These are phyloP conservation scores for Nothophoma quercina DNA, from an alignment of 2,329 filamentous ascomycete species.

Conservation along the genomic window DNA sequence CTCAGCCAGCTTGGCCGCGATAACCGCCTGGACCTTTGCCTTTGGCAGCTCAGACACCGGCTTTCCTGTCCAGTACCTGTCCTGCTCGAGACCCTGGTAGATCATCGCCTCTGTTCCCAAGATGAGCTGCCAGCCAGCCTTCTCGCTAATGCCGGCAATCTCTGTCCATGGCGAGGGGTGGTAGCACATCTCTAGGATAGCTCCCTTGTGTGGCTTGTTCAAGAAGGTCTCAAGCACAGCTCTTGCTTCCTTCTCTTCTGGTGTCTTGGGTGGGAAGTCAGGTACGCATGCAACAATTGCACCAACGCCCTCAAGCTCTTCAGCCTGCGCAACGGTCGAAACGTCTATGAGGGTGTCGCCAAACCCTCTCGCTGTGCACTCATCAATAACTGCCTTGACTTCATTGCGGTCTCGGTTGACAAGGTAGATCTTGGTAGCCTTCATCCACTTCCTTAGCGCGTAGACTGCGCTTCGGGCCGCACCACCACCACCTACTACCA, in stretches of 20 bases:
- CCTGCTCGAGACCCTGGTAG: conserved; percentile 76
- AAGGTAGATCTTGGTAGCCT: conserved; percentile 73
- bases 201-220: conserved; percentile 64
- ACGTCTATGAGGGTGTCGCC: conserved; percentile 69
- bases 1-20: conserved; percentile 46
- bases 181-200: conserved; percentile 83
- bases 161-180: conserved; percentile 72
- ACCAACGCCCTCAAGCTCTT: conserved; percentile 64
- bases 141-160: conserved; percentile 67
- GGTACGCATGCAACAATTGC: conserved; percentile 78
- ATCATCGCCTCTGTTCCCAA: conserved; percentile 79
- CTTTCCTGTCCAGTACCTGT: conserved; percentile 68
- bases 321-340: conserved; percentile 65
- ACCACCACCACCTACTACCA: conserved; percentile 79
- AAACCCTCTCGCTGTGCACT: conserved; percentile 67
- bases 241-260: conserved; percentile 68
- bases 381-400: conserved; percentile 70
- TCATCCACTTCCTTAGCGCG: conserved; percentile 73
- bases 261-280: conserved; percentile 71
- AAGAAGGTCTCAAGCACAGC: conserved; percentile 62
- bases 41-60: conserved; percentile 66
- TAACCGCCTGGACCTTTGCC: conserved; percentile 64
- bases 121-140: conserved; percentile 74
- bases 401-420: conserved; percentile 76
- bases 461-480: conserved; percentile 81